Conservation (phyloP, 2,329 filamentous ascomycete species). For the Scedosporium apiospermum region DNA sequence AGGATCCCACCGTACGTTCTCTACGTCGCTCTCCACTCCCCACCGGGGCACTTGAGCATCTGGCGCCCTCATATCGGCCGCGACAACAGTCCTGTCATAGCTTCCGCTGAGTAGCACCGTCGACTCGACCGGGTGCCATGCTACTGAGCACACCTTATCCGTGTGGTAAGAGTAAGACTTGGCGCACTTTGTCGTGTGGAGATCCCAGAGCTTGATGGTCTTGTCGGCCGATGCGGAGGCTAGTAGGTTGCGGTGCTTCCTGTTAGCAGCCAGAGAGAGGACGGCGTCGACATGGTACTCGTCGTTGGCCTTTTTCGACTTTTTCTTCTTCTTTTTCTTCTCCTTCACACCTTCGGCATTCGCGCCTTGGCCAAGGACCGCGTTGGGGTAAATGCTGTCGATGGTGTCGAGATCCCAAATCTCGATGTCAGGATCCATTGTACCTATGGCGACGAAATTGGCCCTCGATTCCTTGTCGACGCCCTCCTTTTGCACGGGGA, state of each 20-base stretch:
- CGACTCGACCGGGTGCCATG: slow-evolving; percentile 83
- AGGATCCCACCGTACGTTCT: slow-evolving; percentile 85
- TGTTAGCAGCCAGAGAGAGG: slow-evolving; percentile 82
- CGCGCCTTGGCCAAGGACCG: slow-evolving; percentile 74
- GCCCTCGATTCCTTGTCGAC: slow-evolving; percentile 57
- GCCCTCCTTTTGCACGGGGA: slow-evolving; percentile 67
- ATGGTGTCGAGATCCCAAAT: slow-evolving; percentile 95
- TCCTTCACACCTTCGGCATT: slow-evolving; percentile 46
- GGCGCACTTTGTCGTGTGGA: slow-evolving; percentile 84
- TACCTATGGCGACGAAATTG: slow-evolving; percentile 91
- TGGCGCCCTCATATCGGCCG: slow-evolving; percentile 92
- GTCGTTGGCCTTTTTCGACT: slow-evolving; percentile 79
- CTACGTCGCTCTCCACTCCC: slow-evolving; percentile 93
- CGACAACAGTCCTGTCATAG: slow-evolving; percentile 89
- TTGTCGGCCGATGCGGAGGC: slow-evolving; percentile 94
- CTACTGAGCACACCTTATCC: slow-evolving; percentile 93
- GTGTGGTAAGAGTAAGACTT: slow-evolving; percentile 95
- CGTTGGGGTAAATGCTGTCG: slow-evolving; percentile 97
- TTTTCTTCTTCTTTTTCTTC: slow-evolving; percentile 82
- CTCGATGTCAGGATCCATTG: slow-evolving; percentile 97
- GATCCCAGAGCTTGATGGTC: slow-evolving; percentile 96
- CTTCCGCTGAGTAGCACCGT: slow-evolving; percentile 86
- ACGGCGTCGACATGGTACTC: slow-evolving; percentile 92
- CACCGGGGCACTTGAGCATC: slow-evolving; percentile 73
- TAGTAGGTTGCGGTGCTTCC: slow-evolving; percentile 86